These are phyloP conservation scores for Pseudogymnoascus sp. DNA, from an alignment of 2,329 filamentous ascomycete species.

Conservation along the genomic window DNA sequence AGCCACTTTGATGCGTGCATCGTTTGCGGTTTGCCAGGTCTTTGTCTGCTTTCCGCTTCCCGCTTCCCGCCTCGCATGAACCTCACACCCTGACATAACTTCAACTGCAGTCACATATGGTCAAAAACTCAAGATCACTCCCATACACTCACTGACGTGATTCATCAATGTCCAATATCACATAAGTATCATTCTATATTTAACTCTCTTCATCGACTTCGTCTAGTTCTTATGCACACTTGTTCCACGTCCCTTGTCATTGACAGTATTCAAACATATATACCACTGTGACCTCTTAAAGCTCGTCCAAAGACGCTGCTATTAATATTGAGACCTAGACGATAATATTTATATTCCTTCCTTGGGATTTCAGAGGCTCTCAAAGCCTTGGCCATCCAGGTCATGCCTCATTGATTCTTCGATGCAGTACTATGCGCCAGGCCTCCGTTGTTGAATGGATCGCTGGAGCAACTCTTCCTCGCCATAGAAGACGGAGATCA, in stretches of 20 bases:
- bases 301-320: neutral
- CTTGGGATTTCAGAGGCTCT: neutral
- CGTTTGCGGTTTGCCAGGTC: neutral
- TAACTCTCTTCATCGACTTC: neutral
- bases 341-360: neutral
- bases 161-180: neutral
- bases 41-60: neutral
- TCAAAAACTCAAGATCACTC: neutral
- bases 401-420: neutral
- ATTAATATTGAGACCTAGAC: neutral
- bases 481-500: neutral
- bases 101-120: neutral
- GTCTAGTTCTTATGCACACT: neutral
- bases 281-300: neutral
- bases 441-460: conserved; percentile 1
- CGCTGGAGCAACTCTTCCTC: neutral
- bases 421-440: neutral
- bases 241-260: neutral
- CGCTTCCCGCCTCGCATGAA: neutral
- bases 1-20: neutral
- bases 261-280: neutral
- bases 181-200: neutral
- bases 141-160: neutral
- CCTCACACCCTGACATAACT: neutral
- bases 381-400: neutral